A percentile compares a stretch with the other conserved stretches of the same genome.
Conservation (phyloP, 306 rosid species). For the Vigna mungo region DNA sequence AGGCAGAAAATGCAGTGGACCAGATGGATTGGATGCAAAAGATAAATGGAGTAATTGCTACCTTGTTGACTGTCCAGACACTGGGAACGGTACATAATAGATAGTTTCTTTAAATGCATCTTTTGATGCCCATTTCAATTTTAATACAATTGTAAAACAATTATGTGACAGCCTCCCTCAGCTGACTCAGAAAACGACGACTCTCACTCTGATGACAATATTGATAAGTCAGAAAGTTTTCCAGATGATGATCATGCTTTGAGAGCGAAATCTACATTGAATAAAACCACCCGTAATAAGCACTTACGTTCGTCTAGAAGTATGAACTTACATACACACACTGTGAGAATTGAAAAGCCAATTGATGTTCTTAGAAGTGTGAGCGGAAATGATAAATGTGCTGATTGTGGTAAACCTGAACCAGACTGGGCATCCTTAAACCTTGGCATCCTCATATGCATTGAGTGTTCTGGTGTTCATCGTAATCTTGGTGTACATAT, state of each 20-base stretch:
- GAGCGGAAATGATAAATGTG: slow-evolving; percentile 83
- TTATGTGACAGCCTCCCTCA: slow-evolving; percentile 59
- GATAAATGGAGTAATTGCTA: slow-evolving; percentile 81
- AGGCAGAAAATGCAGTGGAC: slow-evolving; percentile 87
- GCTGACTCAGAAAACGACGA: slow-evolving; percentile 49
- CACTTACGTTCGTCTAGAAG: slow-evolving; percentile 57
- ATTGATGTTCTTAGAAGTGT: slow-evolving; percentile 75
- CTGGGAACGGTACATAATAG: slow-evolving; percentile 58
- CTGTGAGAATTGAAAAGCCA: slow-evolving; percentile 62
- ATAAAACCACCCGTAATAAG: slow-evolving; percentile 35
- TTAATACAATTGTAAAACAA: slow-evolving; percentile 39
- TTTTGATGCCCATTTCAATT: slow-evolving; percentile 40
- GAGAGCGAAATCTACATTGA: slow-evolving; percentile 46
- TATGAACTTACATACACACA: slow-evolving; percentile 49
- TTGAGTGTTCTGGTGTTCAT: slow-evolving; percentile 87
- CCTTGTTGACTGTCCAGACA: slow-evolving; percentile 73
- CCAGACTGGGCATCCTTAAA: slow-evolving; percentile 94
- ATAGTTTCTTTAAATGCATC: slow-evolving; percentile 24
- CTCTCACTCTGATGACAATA: slow-evolving; percentile 39
- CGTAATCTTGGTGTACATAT: slow-evolving; percentile 92
- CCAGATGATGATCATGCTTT: slow-evolving; percentile 42
- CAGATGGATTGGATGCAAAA: slow-evolving; percentile 93
- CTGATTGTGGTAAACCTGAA: slow-evolving; percentile 87
- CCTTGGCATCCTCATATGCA: slow-evolving; percentile 85
- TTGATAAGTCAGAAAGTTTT: slow-evolving; percentile 41